A percentile compares a stretch with the other conserved stretches of the same genome.
phyloP scores from a whole-genome alignment of 2,329 filamentous ascomycete species.

The Aspergillus sp. region DNA sequence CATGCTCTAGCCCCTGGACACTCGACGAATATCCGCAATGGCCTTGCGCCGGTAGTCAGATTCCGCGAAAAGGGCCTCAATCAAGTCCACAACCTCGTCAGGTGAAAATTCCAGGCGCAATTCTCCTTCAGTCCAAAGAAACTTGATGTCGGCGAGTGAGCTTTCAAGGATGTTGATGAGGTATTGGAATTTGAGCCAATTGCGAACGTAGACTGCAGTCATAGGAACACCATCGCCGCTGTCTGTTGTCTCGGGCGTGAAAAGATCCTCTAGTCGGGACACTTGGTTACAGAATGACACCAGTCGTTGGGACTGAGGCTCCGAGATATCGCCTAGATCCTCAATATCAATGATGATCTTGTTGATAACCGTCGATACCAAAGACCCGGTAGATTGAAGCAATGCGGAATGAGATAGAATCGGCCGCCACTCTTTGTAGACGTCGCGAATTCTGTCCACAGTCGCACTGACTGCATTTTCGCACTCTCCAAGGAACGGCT shows the following conservation, averaged over 20 bases:
- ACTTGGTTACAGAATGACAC: conserved; percentile 53
- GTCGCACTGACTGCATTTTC: conserved; percentile 56
- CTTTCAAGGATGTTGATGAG: conserved; percentile 59
- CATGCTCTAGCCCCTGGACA: too few relatives aligned
- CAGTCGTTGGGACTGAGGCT: conserved; percentile 57
- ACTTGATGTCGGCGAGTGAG: conserved; percentile 61
- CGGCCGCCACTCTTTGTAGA: conserved; percentile 53
- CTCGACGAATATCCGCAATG: conserved; percentile 51
- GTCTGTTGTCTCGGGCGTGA: conserved; percentile 41
- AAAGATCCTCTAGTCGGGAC: conserved; percentile 53
- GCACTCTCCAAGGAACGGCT: conserved; percentile 56
- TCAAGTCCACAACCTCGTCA: conserved; percentile 59
- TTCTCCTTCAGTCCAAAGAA: conserved; percentile 61
- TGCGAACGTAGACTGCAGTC: conserved; percentile 57
- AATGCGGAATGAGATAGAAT: conserved; percentile 57
- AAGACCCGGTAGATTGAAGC: conserved; percentile 57
- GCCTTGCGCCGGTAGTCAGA: conserved; percentile 54
- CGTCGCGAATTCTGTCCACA: conserved; percentile 52
- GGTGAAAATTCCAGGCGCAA: conserved; percentile 57
- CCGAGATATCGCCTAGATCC: conserved; percentile 60
- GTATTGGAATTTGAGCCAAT: conserved; percentile 64
- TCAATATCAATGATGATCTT: conserved; percentile 60
- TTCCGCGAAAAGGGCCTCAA: conserved; percentile 61
- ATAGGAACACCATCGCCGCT: conserved; percentile 41
- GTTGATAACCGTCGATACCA: conserved; percentile 52